phyloP scores from a whole-genome alignment of 2,329 filamentous ascomycete species.

The Paecilomyces dactylethromorphus region DNA sequence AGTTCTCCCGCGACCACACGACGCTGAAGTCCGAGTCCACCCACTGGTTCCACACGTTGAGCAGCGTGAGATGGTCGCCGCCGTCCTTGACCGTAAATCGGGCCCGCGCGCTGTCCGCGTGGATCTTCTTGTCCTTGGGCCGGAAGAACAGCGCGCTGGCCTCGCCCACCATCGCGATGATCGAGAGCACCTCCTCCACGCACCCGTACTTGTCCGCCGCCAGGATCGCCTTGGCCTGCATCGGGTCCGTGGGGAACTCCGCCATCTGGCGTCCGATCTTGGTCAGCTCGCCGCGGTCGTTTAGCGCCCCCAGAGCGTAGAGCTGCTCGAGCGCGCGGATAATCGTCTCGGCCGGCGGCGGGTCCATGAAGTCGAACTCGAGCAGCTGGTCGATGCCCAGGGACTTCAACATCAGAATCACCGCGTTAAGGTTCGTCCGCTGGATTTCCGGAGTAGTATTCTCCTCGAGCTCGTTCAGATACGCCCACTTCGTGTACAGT shows the following conservation, averaged over 20 bases:
- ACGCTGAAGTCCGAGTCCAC: constrained; percentile 83
- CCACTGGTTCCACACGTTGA: constrained; percentile 96
- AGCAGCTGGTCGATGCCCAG: constrained; percentile 88
- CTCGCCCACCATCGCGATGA: constrained; percentile 92
- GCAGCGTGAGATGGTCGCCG: constrained; percentile 78
- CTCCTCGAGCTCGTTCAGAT: constrained; percentile 91
- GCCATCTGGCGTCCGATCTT: constrained; percentile 91
- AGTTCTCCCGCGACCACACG: constrained; percentile 89
- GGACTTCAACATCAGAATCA: constrained; percentile 80
- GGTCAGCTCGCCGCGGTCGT: constrained; percentile 81
- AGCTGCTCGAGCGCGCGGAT: constrained; percentile 85
- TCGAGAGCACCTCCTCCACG: constrained; percentile 83
- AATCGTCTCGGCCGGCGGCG: constrained; percentile 80
- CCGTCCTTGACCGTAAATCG: constrained; percentile 87
- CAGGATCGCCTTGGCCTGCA: constrained; percentile 83
- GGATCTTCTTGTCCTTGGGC: constrained; percentile 94
- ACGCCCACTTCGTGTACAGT: constrained; percentile 87
- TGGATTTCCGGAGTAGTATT: constrained; percentile 90
- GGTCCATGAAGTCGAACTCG: constrained; percentile 94
- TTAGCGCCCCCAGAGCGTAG: constrained; percentile 83
- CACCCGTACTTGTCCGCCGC: constrained; percentile 87
- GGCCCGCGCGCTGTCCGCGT: constrained; percentile 82
- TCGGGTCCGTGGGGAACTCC: constrained; percentile 87
- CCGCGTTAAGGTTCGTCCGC: constrained; percentile 75
- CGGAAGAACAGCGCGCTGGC: constrained; percentile 85